These are phyloP conservation scores for Suillus subalutaceus DNA, from an alignment of 768 basidiomycete species.

Conservation along the genomic window DNA sequence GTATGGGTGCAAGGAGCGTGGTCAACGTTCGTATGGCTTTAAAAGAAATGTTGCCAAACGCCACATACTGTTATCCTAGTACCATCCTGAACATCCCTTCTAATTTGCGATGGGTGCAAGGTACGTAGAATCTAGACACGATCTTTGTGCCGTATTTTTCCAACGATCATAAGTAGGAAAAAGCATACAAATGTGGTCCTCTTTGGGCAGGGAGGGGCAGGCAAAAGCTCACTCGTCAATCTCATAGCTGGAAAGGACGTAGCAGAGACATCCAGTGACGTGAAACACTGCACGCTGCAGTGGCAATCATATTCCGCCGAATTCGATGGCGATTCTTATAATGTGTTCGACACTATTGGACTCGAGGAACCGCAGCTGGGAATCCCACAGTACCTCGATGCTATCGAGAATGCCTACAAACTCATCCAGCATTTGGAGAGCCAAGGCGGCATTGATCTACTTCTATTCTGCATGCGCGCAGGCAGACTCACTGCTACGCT, in stretches of 20 bases:
- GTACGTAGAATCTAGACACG: too few species aligned
- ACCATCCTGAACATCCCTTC: too few species aligned
- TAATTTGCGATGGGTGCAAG: too few species aligned
- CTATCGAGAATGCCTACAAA: constrained; percentile 32
- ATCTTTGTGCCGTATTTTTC: not conserved
- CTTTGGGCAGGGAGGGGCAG: constrained; percentile 47
- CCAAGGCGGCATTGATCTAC: constrained; percentile 40
- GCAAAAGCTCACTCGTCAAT: constrained; percentile 25
- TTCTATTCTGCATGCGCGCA: constrained; percentile 32
- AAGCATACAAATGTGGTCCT: constrained; percentile 36
- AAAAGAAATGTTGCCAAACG: too few species aligned
- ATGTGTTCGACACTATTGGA: constrained; percentile 10
- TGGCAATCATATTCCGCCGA: constrained; percentile 29
- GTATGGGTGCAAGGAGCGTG: not conserved
- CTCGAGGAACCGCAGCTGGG: constrained; percentile 35
- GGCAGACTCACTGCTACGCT: constrained; percentile 33
- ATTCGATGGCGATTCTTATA: constrained; percentile 23
- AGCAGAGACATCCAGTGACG: constrained; percentile 30
- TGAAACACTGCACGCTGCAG: constrained; percentile 40
- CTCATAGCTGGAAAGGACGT: constrained; percentile 18
- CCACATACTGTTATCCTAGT: too few species aligned
- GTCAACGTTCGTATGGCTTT: too few species aligned
- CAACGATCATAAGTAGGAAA: constrained; percentile 6
- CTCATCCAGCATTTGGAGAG: constrained; percentile 36
- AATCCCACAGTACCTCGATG: constrained; percentile 26